Evolutionary conservation across 768 basidiomycete species (phyloP).

Genomic region (Zangia roseola): DNA sequence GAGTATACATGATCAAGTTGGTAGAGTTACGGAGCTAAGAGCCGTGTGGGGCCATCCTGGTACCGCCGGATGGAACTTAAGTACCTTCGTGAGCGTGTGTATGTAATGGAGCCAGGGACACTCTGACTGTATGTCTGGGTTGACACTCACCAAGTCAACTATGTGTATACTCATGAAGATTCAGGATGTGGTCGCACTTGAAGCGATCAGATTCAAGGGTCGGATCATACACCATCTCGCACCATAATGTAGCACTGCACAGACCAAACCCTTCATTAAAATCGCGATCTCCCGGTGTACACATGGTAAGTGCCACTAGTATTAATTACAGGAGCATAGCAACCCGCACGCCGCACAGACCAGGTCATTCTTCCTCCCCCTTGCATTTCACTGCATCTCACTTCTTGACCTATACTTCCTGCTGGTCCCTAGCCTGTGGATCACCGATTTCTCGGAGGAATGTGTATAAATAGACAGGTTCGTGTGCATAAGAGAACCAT

Average conservation of each 20-base stretch:
- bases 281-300: constrained; percentile 8
- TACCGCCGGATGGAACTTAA: too few relatives aligned
- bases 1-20: constrained; percentile 15
- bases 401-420: not conserved
- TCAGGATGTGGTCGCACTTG: too few relatives aligned
- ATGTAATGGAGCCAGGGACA: too few relatives aligned
- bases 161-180: too few relatives aligned
- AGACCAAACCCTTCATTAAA: too few relatives aligned
- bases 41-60: too few relatives aligned
- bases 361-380: not conserved
- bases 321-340: constrained; percentile 5
- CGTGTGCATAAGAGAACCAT: not conserved
- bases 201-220: too few relatives aligned
- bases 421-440: not conserved
- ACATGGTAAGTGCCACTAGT: constrained; percentile 10
- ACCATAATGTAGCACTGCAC: not conserved
- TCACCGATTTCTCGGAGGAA: not conserved
- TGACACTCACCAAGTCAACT: too few relatives aligned
- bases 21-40: not conserved
- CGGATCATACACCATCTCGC: too few relatives aligned
- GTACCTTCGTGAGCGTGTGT: too few relatives aligned
- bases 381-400: not conserved
- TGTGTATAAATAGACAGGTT: constrained; percentile 22
- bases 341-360: constrained; percentile 1
- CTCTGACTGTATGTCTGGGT: too few relatives aligned